phyloP scores from a whole-genome alignment of 345 rosid genomes.

The Corchorus olitorius region DNA sequence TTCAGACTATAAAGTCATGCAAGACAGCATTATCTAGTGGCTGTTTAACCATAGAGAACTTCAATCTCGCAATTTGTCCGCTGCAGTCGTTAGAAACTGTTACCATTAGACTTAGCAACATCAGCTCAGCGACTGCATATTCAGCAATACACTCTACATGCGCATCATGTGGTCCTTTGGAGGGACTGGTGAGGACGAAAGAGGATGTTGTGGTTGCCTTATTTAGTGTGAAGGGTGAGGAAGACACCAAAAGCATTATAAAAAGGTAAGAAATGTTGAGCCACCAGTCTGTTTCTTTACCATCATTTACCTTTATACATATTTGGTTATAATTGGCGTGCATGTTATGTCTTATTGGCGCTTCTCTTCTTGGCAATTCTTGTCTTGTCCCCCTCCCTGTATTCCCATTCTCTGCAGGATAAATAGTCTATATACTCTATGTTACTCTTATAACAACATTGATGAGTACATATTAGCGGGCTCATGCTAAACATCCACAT shows the following conservation, averaged over 20 bases:
- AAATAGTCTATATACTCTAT: neutral
- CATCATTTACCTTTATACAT: neutral
- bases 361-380: neutral
- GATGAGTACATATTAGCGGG: neutral
- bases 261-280: constrained; percentile 19
- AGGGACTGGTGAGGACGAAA: constrained; percentile 25
- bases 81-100: constrained; percentile 9
- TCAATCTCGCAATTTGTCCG: constrained; percentile 21
- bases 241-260: constrained; percentile 13
- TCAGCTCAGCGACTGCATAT: constrained; percentile 29
- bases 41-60: constrained; percentile 17
- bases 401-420: neutral
- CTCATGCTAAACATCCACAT: neutral
- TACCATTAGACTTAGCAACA: constrained; percentile 28
- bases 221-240: constrained; percentile 18
- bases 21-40: constrained; percentile 25
- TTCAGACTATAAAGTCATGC: constrained; percentile 28
- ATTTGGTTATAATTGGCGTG: neutral
- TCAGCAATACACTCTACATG: constrained; percentile 26
- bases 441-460: neutral
- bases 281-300: too few relatives aligned
- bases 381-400: neutral
- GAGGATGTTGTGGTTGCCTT: constrained; percentile 21
- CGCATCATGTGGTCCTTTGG: constrained; percentile 27
- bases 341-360: neutral